phyloP scores from a whole-genome alignment of 371 early-diverging fungal species.

The Mortierella sp. region DNA sequence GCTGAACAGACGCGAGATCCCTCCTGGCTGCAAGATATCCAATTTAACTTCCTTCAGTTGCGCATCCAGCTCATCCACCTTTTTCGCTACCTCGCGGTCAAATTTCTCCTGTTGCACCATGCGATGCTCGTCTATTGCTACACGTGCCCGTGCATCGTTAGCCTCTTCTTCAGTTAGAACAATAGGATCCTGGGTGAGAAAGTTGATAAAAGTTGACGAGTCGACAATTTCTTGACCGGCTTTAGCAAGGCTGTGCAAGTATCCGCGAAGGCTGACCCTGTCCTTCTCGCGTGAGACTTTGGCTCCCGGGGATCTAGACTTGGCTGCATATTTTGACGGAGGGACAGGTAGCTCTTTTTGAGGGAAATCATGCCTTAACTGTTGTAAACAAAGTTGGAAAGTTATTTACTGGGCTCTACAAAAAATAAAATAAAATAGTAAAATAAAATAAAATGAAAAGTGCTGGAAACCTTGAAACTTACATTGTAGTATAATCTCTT shows the following conservation, averaged over 20 bases:
- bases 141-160: slow-evolving; percentile 60
- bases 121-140: slow-evolving; percentile 59
- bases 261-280: slow-evolving; percentile 65
- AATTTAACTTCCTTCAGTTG: slow-evolving; percentile 66
- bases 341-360: slow-evolving; percentile 41
- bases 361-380: slow-evolving; percentile 46
- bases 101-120: slow-evolving; percentile 62
- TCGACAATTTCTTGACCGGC: slow-evolving; percentile 56
- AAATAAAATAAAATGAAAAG: background rate
- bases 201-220: slow-evolving; percentile 57
- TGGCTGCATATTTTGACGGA: slow-evolving; percentile 32
- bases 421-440: background rate
- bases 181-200: slow-evolving; percentile 62
- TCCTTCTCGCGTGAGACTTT: slow-evolving; percentile 64
- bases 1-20: slow-evolving; percentile 26
- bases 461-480: slow-evolving; percentile 6
- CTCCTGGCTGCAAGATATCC: slow-evolving; percentile 68
- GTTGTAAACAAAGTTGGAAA: background rate
- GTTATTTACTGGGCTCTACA: background rate
- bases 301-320: slow-evolving; percentile 27
- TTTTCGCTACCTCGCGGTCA: slow-evolving; percentile 63
- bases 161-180: slow-evolving; percentile 58
- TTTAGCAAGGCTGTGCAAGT: slow-evolving; percentile 61
- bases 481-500: slow-evolving; percentile 35
- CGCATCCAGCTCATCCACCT: slow-evolving; percentile 65